Base-by-base conservation (phyloP, 2,329 filamentous ascomycete species). In the Neonectria hederae region DNA sequence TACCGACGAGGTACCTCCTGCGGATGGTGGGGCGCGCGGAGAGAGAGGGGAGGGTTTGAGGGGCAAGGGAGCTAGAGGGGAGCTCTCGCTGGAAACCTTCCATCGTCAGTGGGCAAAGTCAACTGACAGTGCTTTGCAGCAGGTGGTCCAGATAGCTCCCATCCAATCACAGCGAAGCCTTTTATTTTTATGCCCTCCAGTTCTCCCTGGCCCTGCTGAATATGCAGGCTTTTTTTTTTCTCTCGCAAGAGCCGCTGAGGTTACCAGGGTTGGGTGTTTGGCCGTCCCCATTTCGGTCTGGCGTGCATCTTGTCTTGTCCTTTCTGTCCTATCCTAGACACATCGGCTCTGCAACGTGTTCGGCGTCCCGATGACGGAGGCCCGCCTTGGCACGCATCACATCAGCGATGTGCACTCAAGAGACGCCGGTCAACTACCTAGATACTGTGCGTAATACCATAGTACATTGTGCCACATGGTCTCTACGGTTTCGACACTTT, bases 351-450 rank as follows among this genome's bases (percentile, higher is more conserved):
- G 57, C 58, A 56, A 65, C 62, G 57, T 65, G 65, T 54, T 45
- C 58, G 42, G 55, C 49, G 65, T 57, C 62, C 63, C 65, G 65
- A 65, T 67, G 62, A 65, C 62, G 65, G 65, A 67, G 54, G 14
- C 24, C 17, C 26, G 55, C 35, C 40, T 61, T 46, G 52, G 46
- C 62, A 30, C 42, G 32, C 52, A 54, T 17, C 51, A 17, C 24
- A 49, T 26, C 17, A 24, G 21, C 13, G 19, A 24, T 45, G 38
- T 55, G 42, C 46, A 62, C 38, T 40, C 46, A 30, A 17, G 7
- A 19, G 11, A 17, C 14, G 40, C 17, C 46, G 52, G 53, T 45
- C 48, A 46, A 53, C 28, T 10, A 51, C n/a, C n/a, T n/a, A n/a
- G n/a, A n/a, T n/a, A n/a, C 40, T 38, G 22, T 43, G 53, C 43